Percentiles rank a stretch among this genome's conserved stretches.
Conservation (phyloP, 306 rosid species). For the Prunus mira region DNA sequence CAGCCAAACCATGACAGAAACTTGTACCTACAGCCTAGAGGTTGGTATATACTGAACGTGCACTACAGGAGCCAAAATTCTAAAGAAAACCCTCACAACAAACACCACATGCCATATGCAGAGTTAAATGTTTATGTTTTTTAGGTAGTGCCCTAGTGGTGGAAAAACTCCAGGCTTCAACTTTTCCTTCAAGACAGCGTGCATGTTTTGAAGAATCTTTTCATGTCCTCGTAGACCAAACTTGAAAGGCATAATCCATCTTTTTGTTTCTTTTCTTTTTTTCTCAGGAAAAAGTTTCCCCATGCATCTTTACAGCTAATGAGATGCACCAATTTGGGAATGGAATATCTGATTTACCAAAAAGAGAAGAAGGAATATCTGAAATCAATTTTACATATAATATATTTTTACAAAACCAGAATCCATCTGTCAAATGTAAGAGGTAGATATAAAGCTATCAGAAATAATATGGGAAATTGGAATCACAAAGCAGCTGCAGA, state of each 20-base stretch:
- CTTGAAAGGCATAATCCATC: constrained; percentile 1
- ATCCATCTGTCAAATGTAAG: too few species aligned
- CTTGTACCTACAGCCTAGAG: background rate
- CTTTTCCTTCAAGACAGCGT: constrained; percentile 1
- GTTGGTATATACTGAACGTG: constrained; percentile 23
- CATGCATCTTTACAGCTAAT: constrained; percentile 30
- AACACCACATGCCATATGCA: background rate
- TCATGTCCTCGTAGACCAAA: constrained; percentile 10
- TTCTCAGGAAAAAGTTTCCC: background rate
- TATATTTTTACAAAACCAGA: too few species aligned
- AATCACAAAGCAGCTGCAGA: constrained; percentile 21
- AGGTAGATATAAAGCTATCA: background rate
- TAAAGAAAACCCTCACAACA: constrained; percentile 1
- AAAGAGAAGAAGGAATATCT: background rate
- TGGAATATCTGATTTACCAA: background rate
- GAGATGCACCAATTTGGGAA: constrained; percentile 6
- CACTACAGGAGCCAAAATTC: background rate
- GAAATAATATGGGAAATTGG: constrained; percentile 24
- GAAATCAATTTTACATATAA: background rate
- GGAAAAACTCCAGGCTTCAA: constrained; percentile 22
- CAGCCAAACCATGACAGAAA: background rate
- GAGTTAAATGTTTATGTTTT: background rate
- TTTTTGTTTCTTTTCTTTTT: background rate
- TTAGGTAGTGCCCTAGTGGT: background rate
- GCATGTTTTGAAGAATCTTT: constrained; percentile 22